Evolutionary conservation across 2,329 filamentous ascomycete species (phyloP).

Genomic region (Fusarium virguliforme): DNA sequence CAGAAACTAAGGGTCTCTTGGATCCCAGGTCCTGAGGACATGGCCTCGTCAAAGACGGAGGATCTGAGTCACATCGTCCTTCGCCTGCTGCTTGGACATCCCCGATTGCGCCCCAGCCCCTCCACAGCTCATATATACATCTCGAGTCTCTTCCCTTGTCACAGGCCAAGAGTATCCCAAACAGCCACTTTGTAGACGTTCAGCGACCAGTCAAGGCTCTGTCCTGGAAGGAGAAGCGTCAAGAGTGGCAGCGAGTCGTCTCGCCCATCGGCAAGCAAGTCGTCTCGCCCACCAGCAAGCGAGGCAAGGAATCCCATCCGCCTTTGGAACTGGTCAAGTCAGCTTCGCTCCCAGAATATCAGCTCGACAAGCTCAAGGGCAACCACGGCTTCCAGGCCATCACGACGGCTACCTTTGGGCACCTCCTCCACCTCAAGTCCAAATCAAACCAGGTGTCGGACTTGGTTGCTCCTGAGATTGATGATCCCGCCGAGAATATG

Average conservation of each 20-base stretch:
- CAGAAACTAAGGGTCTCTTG: constrained; percentile 61
- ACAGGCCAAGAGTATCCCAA: constrained; percentile 6
- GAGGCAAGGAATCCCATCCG: neutral
- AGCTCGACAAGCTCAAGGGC: neutral
- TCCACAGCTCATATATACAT: neutral
- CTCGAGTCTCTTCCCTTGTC: constrained; percentile 46
- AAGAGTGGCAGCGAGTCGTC: constrained; percentile 54
- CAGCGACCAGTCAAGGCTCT: constrained; percentile 55
- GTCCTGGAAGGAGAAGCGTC: constrained; percentile 56
- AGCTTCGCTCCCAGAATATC: constrained; percentile 20
- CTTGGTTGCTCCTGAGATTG: constrained; percentile 52
- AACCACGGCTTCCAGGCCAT: constrained; percentile 18
- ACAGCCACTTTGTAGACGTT: constrained; percentile 42
- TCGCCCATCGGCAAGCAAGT: constrained; percentile 39
- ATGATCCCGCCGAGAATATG: constrained; percentile 63
- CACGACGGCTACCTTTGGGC: constrained; percentile 67
- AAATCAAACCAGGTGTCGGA: neutral
- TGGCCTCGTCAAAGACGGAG: constrained; percentile 53
- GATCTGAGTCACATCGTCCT: constrained; percentile 62
- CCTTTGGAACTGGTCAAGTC: constrained; percentile 21
- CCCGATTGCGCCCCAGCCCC: constrained; percentile 11
- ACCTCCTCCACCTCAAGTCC: constrained; percentile 60
- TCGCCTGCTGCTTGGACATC: constrained; percentile 61
- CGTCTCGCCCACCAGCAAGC: constrained; percentile 43
- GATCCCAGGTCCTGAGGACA: constrained; percentile 56